phyloP scores from a whole-genome alignment of 2,329 filamentous ascomycete species.

The Penicillium sp. region DNA sequence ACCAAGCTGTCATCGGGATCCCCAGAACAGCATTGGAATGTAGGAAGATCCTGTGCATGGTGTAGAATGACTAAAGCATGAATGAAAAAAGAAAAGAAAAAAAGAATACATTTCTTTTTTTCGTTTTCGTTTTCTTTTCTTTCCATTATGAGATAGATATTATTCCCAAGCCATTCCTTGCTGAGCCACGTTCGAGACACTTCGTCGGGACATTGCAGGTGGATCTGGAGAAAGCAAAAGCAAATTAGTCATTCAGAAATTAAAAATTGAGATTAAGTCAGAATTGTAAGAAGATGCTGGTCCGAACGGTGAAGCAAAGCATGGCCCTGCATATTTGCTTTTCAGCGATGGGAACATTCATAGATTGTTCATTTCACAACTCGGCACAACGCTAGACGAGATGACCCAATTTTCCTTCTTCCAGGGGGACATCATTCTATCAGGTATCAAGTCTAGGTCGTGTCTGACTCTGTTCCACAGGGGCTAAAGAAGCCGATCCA shows the following conservation, averaged over 20 bases:
- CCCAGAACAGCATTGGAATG: conserved; percentile 1
- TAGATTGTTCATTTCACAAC: neutral
- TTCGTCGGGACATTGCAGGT: conserved; percentile 13
- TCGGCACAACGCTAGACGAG: too few relatives aligned
- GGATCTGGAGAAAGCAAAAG: conserved; percentile 2
- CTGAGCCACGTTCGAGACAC: conserved; percentile 21
- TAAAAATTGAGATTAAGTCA: neutral
- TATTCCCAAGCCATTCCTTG: too few relatives aligned
- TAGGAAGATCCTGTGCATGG: conserved; percentile 8
- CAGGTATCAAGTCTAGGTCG: neutral
- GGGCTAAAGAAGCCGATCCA: conserved; percentile 16
- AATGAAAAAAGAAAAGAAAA: too few relatives aligned
- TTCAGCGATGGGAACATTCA: neutral
- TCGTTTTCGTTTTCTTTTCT: too few relatives aligned
- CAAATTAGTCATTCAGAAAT: neutral
- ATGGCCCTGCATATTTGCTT: neutral
- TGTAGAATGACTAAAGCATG: too few relatives aligned
- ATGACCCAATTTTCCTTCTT: too few relatives aligned
- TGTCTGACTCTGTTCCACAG: conserved; percentile 24
- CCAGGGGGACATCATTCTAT: too few relatives aligned
- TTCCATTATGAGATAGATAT: too few relatives aligned
- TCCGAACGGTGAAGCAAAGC: too few relatives aligned
- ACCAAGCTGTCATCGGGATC: conserved; percentile 3
- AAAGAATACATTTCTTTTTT: too few relatives aligned
- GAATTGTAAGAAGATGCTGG: too few relatives aligned